Evolutionary conservation across 257 asterid genomes (phyloP), one percentile per base, ranked within the genome.

Genomic region (Solanum rostratum): DNA sequence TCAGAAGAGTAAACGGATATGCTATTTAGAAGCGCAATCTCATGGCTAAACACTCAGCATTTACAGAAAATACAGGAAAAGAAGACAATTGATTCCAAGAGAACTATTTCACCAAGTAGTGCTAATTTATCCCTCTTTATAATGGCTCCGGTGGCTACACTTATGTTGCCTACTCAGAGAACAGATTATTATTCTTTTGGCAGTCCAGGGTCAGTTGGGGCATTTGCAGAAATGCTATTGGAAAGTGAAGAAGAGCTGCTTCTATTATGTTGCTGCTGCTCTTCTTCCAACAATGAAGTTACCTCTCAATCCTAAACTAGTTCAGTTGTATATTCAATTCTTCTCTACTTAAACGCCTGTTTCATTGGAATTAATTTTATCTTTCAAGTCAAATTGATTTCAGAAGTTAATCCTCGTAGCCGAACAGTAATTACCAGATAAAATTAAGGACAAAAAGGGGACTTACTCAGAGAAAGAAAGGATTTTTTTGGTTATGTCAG

Each of bases 381-480:
- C 69, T 24, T 27, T 6, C 10, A 20, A 57, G 27, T 24, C 10
- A 57, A 57, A 57, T 57, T 57, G 3, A 57, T 62, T 60, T 62
- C 1, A 12, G 57, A 73, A 73, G 22, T 73, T 7, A 45, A 45
- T 74, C 9, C 37, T 39, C 30, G 18, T 1, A 20, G 53, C 16
- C 18, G 43, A 43, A 73, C 59, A 22, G 81, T 22, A 22, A 24
- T 2, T 7, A 7, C 20, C 14, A 30, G 12, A 30, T 10, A 18
- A 15, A 60, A 83, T 15, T 33, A 9, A 55, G 65, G 20, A 43
- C 4, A 84, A 81, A 19, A 15, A 73, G 24, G 12, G 3, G 7
- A 37, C 93, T 60, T 89, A 95, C 99, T 95, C 94, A 3, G 96
- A 68, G 84, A 91, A 91, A 18, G 95, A 87, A 78, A 96, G 95